Conservation (phyloP, 257 asterid genomes). For the Solanum peruvianum region DNA sequence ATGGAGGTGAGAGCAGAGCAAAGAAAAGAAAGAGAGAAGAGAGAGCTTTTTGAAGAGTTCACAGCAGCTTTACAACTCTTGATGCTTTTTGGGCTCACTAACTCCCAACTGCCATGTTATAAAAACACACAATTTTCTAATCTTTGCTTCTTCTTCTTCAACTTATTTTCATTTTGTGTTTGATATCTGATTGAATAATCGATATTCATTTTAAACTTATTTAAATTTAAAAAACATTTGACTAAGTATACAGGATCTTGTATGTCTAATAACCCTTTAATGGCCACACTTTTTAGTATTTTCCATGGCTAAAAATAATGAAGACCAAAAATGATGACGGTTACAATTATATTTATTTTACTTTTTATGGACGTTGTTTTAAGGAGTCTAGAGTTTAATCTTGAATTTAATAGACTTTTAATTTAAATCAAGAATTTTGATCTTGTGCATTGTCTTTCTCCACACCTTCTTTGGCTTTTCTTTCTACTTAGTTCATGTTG, state of each 20-base stretch:
- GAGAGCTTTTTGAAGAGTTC: neutral
- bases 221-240: no score
- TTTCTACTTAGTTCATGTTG: neutral
- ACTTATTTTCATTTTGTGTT: no score
- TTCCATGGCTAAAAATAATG: neutral
- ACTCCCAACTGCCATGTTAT: neutral
- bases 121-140: neutral
- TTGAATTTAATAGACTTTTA: neutral
- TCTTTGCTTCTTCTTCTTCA: neutral
- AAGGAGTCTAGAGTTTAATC: neutral
- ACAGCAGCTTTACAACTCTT: slow-evolving; percentile 1
- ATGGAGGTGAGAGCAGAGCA: slow-evolving; percentile 2
- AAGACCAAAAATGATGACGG: neutral
- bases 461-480: neutral
- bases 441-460: neutral
- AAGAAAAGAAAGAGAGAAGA: neutral
- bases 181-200: fast-evolving
- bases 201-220: fast-evolving
- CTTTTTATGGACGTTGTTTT: neutral
- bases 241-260: no score
- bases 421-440: neutral
- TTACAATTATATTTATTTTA: neutral
- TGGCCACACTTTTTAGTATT: neutral
- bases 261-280: neutral
- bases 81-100: neutral